Conservation (phyloP, 2,329 filamentous ascomycete genomes). For the Aspergillus fischeri region DNA sequence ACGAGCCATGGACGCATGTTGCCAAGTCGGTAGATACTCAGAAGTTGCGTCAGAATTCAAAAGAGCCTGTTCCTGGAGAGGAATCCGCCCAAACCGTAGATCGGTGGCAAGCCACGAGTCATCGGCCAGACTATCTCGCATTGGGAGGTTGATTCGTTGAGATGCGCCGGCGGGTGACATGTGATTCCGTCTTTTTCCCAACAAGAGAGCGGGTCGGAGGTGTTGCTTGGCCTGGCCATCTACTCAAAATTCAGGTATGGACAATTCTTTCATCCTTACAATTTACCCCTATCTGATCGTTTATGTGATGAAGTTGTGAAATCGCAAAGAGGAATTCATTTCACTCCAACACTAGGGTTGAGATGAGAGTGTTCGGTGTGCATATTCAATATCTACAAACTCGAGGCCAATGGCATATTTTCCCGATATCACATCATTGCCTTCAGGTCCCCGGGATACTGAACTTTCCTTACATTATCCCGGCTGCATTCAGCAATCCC, state of each 20-base stretch:
- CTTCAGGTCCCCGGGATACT: slow-evolving; percentile 34
- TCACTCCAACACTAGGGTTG: background rate
- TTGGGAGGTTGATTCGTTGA: background rate
- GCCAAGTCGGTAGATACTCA: background rate
- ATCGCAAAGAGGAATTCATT: no score
- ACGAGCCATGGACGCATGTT: background rate
- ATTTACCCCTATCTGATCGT: background rate
- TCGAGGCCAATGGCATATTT: background rate
- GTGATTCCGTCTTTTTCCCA: slow-evolving; percentile 9
- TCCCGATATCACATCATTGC: slow-evolving; percentile 26
- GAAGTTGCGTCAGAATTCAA: background rate
- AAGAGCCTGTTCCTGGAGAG: background rate
- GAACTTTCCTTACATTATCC: slow-evolving; percentile 30
- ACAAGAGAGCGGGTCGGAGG: background rate
- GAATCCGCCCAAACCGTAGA: background rate
- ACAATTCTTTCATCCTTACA: background rate
- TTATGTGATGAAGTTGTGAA: no score
- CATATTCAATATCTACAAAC: background rate
- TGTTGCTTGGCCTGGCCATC: background rate
- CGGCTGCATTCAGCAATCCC: slow-evolving; percentile 33
- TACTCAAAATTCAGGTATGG: background rate
- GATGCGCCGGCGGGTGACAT: slow-evolving; percentile 5
- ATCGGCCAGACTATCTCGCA: background rate
- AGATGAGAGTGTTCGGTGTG: background rate
- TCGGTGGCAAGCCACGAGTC: background rate